Conservation (phyloP, 148 eudicot species). For the Silene conica region DNA sequence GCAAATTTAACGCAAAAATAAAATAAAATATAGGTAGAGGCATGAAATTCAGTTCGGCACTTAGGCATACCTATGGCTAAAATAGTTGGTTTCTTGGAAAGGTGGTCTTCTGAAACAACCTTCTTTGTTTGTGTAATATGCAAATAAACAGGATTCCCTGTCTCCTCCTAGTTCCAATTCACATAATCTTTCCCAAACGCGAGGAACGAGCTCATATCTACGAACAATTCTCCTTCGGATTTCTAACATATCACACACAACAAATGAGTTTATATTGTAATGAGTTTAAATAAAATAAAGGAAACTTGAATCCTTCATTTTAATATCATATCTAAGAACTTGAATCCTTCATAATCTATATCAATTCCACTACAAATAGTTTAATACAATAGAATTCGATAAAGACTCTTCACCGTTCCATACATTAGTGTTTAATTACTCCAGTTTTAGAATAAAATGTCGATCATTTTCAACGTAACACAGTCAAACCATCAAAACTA, state of each 20-base stretch:
- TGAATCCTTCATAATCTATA: background rate
- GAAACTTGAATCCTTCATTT: background rate
- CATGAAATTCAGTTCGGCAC: background rate
- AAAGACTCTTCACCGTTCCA: too few species aligned
- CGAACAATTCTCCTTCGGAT: slow-evolving; percentile 87
- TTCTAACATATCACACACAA: slow-evolving; percentile 37
- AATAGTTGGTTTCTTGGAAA: slow-evolving; percentile 87
- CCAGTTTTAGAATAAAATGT: background rate
- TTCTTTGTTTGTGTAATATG: slow-evolving; percentile 79
- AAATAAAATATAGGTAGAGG: background rate
- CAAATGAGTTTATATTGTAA: slow-evolving; percentile 11
- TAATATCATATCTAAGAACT: background rate
- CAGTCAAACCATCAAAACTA: slow-evolving; percentile 1
- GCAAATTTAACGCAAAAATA: too few species aligned
- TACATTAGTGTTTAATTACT: background rate
- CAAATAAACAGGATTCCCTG: slow-evolving; percentile 79
- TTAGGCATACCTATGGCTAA: slow-evolving; percentile 73
- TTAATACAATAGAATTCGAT: too few species aligned
- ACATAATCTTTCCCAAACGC: slow-evolving; percentile 89
- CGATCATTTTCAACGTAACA: background rate
- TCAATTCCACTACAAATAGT: too few species aligned
- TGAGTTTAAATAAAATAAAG: background rate
- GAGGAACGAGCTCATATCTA: slow-evolving; percentile 87
- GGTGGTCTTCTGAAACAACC: slow-evolving; percentile 82
- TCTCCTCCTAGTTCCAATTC: slow-evolving; percentile 83